Evolutionary conservation across 2,329 filamentous ascomycete genomes (phyloP), one percentile per base, ranked within the genome.

Genomic region (Dendrostoma leiphaemia): DNA sequence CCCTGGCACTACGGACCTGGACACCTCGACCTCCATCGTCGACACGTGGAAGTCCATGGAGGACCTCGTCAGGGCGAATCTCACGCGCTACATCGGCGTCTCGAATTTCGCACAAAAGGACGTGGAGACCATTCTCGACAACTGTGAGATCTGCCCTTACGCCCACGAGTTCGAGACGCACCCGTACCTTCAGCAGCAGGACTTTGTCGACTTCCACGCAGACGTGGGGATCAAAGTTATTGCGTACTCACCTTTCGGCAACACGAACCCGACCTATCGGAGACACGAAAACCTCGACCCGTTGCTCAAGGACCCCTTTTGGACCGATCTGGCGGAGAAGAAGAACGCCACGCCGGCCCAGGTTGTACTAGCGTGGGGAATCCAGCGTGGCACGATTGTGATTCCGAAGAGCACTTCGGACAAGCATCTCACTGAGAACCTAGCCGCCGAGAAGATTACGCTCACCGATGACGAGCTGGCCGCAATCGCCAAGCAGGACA

Each of bases 21-120:
- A 71, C 48, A 29, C 62, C 41, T 34, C 60, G 2, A 67, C 63
- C n/a, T 37, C 37, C 15, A 34, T 59, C 24, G 28, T 72, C 40
- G 67, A 75, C 51, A 85, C 83, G 48, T 87, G 82, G 81, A 69
- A 75, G 32, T 77, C 77, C 2, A 79, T 87, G 77, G 78, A 82
- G 66, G 74, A 77, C 58, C 63, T 85, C 19, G 72, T 83, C 29
- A 66, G 70, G 12, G 72, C 75, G 2, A 77, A 78, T 60, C 77
- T 81, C 61, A 76, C 78, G 4, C 76, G 74, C 57, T 71, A 81
- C 55, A 84, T 87, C 50, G 84, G 84, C 46, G 75, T 87, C 41
- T 84, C 81, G 53, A 87, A 87, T 70, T 87, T 85, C 71, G 68
- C 68, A 6, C 63, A 64, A 53, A 54, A 59, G 7, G 69, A 76